Base-by-base conservation (phyloP, 208 protist species). In the Leishmania braziliensis region DNA sequence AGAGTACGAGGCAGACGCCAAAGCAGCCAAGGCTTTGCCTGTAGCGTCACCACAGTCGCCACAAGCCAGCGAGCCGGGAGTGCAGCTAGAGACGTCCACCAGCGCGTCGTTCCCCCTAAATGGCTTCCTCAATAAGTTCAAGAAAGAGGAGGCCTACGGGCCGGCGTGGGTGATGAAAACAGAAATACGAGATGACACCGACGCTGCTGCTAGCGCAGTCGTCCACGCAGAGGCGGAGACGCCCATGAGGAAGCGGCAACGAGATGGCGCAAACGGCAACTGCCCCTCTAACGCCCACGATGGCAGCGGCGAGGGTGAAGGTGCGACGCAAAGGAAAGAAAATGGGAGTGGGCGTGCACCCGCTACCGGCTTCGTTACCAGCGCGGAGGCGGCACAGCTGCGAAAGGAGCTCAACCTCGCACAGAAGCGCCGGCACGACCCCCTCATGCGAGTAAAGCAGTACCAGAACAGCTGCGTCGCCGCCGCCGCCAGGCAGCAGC, bases 381-480 rank as follows among this genome's bases (percentile, higher is more conserved):
- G 84, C 36, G 71, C 87, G 5, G 89, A 93, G 58, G 86, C 92
- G 10, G 87, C 80, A 29, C 87, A 88, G 58, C 77, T 95, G 53
- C 84, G 89, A 9, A 88, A 89, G 70, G 92, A 96, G 66, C 74
- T 91, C 16, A 93, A 96, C 68, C 86, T 78, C 16, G 63, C 92
- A 20, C 84, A 95, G 77, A 97, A 97, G 79, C 78, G 89, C 62
- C 81, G 86, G 9, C 85, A 93, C 16, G 94, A 97, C 74, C 94
- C 94, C 5, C 81, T 96, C 10, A 51, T 84, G 50, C 85, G 88
- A 36, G 86, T 96, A 65, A 75, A 88, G 78, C 74, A 84, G 46
- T 90, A 92, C 73, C 84, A 95, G 53, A 94, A 97, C 78, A 77
- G 80, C 33, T 89, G 84, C 1, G 90, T 97, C 60, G 91, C 92